Percentiles rank a stretch among this genome's conserved stretches.
Evolutionary conservation across 140 eudicot genomes (phyloP).

Genomic region (Bidens hawaiensis): DNA sequence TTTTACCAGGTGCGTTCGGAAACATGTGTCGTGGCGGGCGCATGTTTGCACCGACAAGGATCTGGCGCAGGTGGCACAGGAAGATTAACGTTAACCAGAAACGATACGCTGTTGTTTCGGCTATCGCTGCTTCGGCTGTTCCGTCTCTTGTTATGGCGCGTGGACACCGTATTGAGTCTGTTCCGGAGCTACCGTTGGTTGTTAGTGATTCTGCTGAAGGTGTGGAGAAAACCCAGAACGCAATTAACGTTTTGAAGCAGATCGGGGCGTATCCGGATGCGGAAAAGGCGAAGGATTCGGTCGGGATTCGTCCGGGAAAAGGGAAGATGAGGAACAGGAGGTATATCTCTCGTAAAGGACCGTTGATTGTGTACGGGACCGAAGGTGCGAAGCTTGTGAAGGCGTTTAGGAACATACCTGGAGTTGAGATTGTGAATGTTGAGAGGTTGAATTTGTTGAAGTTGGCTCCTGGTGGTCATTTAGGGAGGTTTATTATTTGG

Average conservation of each 20-base stretch:
- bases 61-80: slow-evolving; percentile 76
- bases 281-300: slow-evolving; percentile 60
- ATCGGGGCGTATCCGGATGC: slow-evolving; percentile 59
- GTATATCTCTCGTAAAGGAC: slow-evolving; percentile 56
- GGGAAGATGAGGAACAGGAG: slow-evolving; percentile 70
- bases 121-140: slow-evolving; percentile 60
- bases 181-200: slow-evolving; percentile 57
- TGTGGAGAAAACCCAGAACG: slow-evolving; percentile 54
- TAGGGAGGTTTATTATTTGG: slow-evolving; percentile 66
- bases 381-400: slow-evolving; percentile 64
- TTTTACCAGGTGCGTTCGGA: slow-evolving; percentile 67
- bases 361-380: slow-evolving; percentile 56
- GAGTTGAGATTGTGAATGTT: slow-evolving; percentile 59
- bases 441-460: slow-evolving; percentile 55
- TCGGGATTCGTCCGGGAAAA: slow-evolving; percentile 50
- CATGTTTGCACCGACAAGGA: slow-evolving; percentile 67
- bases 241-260: slow-evolving; percentile 46
- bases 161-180: slow-evolving; percentile 55
- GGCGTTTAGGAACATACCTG: slow-evolving; percentile 67
- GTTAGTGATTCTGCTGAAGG: slow-evolving; percentile 52
- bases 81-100: slow-evolving; percentile 50
- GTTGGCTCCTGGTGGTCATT: slow-evolving; percentile 74
- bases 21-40: slow-evolving; percentile 87
- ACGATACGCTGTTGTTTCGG: slow-evolving; percentile 63
- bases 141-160: slow-evolving; percentile 62